Evolutionary conservation across 1,139 yeast species (phyloP).

Genomic region (Sugiyamaella sp.): DNA sequence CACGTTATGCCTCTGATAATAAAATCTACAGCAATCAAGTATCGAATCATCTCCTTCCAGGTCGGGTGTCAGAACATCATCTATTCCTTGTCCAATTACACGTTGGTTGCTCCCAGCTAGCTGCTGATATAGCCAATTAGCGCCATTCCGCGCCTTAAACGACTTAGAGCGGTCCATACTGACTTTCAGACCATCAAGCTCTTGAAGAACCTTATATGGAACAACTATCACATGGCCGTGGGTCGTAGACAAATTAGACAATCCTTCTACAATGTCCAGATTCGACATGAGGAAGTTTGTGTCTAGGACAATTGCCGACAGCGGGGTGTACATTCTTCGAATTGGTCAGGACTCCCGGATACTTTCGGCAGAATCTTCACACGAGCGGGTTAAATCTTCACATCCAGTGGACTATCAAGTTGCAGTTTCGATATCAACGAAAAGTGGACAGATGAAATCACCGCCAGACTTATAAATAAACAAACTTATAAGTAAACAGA

Average conservation of each 20-base stretch:
- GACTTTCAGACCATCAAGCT: conserved; percentile 75
- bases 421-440: too few relatives aligned
- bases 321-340: not conserved
- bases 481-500: too few relatives aligned
- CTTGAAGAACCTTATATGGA: conserved; percentile 71
- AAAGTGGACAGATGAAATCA: too few relatives aligned
- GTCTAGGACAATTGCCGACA: conserved; percentile 13
- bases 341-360: too few relatives aligned
- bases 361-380: too few relatives aligned
- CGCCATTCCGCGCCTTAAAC: conserved; percentile 65
- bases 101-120: conserved; percentile 56
- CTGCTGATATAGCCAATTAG: conserved; percentile 71
- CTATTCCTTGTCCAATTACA: conserved; percentile 66
- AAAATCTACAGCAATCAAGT: conserved; percentile 78
- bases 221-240: conserved; percentile 49
- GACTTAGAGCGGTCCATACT: conserved; percentile 8
- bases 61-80: conserved; percentile 52
- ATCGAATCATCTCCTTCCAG: conserved; percentile 77
- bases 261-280: conserved; percentile 9
- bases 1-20: conserved; percentile 48
- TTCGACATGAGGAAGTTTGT: conserved; percentile 15
- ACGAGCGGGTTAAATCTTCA: too few relatives aligned
- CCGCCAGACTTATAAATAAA: too few relatives aligned
- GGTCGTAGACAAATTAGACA: not conserved
- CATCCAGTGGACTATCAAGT: too few relatives aligned